Conservation (phyloP, 371 early-diverging fungal species). For the Rhizomucor pusillus region DNA sequence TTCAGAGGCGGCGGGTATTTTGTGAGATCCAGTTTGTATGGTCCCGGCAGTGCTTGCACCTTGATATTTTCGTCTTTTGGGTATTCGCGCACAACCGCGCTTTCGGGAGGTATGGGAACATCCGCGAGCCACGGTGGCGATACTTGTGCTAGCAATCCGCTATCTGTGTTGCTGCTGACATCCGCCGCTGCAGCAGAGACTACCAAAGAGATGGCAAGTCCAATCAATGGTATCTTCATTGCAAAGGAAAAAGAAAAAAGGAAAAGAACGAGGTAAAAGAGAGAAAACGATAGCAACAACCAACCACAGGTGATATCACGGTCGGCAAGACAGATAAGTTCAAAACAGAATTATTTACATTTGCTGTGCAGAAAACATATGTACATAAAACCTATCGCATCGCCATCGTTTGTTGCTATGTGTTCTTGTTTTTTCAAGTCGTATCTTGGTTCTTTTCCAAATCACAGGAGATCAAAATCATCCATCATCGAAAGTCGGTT, state of each 20-base stretch:
- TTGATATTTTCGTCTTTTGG: conserved; percentile 25
- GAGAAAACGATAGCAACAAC: background rate
- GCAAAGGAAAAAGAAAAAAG: background rate
- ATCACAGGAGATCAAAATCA: background rate
- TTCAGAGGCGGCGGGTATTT: conserved; percentile 28
- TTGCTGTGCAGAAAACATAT: background rate
- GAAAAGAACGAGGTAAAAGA: background rate
- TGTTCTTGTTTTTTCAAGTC: background rate
- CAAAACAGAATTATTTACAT: too few species aligned
- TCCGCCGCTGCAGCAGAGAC: background rate
- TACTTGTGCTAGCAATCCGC: conserved; percentile 7
- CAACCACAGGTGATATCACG: background rate
- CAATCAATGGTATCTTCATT: background rate
- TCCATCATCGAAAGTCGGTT: too few species aligned
- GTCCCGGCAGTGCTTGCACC: conserved; percentile 11
- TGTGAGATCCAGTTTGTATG: conserved; percentile 12
- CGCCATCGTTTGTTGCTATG: background rate
- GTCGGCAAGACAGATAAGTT: too few species aligned
- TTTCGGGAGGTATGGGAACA: conserved; percentile 23
- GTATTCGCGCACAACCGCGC: conserved; percentile 8
- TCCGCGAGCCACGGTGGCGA: conserved; percentile 34
- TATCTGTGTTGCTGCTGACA: background rate
- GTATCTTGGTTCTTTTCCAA: background rate
- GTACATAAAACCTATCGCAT: background rate
- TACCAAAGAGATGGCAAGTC: conserved; percentile 1